phyloP scores from a whole-genome alignment of 1,284 basidiomycete species.

The Marasmius sp. region DNA sequence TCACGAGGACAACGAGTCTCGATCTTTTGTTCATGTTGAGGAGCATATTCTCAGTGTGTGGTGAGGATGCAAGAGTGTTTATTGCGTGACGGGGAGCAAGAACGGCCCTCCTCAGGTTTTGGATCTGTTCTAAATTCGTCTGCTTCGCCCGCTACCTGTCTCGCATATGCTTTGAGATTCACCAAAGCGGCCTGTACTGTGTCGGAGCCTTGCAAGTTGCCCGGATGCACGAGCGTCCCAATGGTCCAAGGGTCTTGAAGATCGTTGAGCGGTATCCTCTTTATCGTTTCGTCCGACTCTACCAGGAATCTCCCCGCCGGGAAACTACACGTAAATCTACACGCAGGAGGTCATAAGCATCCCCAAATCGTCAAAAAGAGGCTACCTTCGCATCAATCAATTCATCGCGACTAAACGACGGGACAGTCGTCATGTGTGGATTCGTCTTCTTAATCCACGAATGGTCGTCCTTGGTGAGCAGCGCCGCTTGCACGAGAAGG shows the following conservation, averaged over 20 bases:
- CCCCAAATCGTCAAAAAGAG: neutral
- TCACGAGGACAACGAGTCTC: neutral
- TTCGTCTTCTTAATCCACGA: neutral
- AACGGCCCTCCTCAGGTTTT: neutral
- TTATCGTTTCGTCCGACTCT: neutral
- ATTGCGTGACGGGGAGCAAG: too few relatives aligned
- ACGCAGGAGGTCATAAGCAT: neutral
- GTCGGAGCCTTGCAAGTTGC: neutral
- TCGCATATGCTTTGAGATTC: neutral
- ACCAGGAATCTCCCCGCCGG: neutral
- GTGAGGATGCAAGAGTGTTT: too few relatives aligned
- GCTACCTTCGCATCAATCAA: neutral
- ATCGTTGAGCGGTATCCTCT: neutral
- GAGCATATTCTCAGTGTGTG: neutral
- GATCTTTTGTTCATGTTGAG: neutral
- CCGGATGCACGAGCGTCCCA: neutral
- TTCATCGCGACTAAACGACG: neutral
- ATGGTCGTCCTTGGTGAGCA: neutral
- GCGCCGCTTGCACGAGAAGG: neutral
- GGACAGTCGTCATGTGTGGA: neutral
- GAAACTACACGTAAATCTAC: neutral
- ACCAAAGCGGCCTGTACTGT: neutral
- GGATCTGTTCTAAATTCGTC: neutral
- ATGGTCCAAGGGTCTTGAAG: neutral
- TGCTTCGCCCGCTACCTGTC: neutral